Evolutionary conservation across 768 basidiomycete species (phyloP).

Genomic region (Trametes punicea): DNA sequence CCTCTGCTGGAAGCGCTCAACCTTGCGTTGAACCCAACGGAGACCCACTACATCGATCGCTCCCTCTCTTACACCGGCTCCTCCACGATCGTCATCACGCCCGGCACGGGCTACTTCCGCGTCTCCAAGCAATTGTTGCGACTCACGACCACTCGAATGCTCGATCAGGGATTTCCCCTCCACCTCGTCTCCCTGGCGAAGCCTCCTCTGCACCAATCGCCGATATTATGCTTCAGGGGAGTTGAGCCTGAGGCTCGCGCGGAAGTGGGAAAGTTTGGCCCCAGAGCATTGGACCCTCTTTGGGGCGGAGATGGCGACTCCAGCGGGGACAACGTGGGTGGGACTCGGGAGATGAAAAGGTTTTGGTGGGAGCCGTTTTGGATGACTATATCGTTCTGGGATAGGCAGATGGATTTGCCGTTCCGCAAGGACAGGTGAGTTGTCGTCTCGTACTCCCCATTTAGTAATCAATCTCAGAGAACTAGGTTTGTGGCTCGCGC

Average conservation of each 20-base stretch:
- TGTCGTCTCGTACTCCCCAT: not conserved
- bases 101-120: constrained; percentile 91
- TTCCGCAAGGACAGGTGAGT: constrained; percentile 73
- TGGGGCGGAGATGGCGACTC: constrained; percentile 67
- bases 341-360: constrained; percentile 44
- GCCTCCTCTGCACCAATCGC: constrained; percentile 88
- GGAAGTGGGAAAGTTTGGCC: constrained; percentile 46
- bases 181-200: constrained; percentile 89
- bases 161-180: constrained; percentile 89
- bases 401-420: constrained; percentile 81
- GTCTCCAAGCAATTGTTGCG: constrained; percentile 89
- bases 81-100: constrained; percentile 81
- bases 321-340: constrained; percentile 23
- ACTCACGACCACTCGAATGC: constrained; percentile 88
- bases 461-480: not conserved
- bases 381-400: constrained; percentile 82
- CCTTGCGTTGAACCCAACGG: constrained; percentile 85
- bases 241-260: constrained; percentile 47
- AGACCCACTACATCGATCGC: constrained; percentile 93
- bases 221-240: constrained; percentile 86
- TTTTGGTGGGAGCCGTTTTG: constrained; percentile 94
- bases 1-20: constrained; percentile 96
- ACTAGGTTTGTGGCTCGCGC: constrained; percentile 85
- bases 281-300: constrained; percentile 60
- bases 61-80: constrained; percentile 87